These are phyloP conservation scores for Babesia ovata DNA, from an alignment of 169 alveolate species.

Conservation along the genomic window DNA sequence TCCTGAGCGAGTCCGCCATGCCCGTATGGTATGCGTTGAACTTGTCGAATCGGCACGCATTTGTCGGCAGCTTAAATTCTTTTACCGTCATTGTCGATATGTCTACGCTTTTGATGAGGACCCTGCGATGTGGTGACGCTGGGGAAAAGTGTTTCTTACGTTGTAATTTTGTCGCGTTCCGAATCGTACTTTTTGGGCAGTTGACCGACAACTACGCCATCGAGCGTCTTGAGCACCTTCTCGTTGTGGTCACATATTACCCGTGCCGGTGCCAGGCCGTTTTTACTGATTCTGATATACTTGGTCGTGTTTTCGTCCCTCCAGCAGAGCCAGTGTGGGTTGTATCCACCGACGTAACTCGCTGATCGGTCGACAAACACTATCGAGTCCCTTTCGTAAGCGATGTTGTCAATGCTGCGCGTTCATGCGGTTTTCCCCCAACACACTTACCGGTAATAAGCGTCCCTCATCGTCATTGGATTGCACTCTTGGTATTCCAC, in stretches of 20 bases:
- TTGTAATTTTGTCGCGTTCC: constrained; percentile 15
- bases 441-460: constrained; percentile 39
- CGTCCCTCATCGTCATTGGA: constrained; percentile 25
- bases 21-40: background rate
- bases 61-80: constrained; percentile 6
- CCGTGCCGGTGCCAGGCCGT: constrained; percentile 20
- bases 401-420: constrained; percentile 11
- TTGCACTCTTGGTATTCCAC: constrained; percentile 50
- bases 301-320: constrained; percentile 36
- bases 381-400: constrained; percentile 48
- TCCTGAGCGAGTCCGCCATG: constrained; percentile 36
- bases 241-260: constrained; percentile 14
- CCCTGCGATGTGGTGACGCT: background rate
- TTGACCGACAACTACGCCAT: background rate
- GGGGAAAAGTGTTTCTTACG: constrained; percentile 2
- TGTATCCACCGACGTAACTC: constrained; percentile 68
- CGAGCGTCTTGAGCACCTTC: constrained; percentile 14
- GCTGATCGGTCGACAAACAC: constrained; percentile 54
- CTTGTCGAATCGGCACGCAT: background rate
- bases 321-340: constrained; percentile 69
- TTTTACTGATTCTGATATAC: background rate
- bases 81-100: background rate
- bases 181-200: background rate
- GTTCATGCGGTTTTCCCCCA: no score
- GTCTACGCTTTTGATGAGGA: constrained; percentile 27